These are phyloP conservation scores for Didymella pomorum DNA, from an alignment of 2,329 filamentous ascomycete species.

Conservation along the genomic window DNA sequence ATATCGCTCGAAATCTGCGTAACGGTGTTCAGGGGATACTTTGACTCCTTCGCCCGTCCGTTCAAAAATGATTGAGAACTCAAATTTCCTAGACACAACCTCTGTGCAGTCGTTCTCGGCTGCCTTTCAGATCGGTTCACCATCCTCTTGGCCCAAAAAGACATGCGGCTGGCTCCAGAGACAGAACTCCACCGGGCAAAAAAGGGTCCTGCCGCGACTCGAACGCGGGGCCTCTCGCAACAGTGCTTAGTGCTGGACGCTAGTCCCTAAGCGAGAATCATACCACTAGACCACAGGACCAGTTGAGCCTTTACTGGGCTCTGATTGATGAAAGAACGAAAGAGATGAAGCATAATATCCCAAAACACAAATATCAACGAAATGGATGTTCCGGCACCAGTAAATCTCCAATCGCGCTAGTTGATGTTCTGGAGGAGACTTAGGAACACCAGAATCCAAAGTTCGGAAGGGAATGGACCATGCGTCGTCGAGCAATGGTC, in stretches of 20 bases:
- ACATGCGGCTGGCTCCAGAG: not conserved
- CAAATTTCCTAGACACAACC: not conserved
- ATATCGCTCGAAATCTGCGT: not conserved
- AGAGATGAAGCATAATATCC: not conserved
- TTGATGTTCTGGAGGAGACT: not conserved
- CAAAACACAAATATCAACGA: not conserved
- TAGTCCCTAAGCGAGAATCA: constrained; percentile 3
- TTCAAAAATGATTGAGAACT: not conserved
- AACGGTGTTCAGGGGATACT: not conserved
- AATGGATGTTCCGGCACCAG: not conserved
- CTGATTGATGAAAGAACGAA: not conserved
- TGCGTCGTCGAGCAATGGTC: not conserved
- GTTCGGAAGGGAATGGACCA: not conserved
- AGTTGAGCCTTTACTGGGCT: not conserved
- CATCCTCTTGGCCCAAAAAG: not conserved
- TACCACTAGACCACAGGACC: constrained; percentile 11
- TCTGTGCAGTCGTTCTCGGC: not conserved
- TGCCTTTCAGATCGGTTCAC: not conserved
- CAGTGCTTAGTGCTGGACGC: not conserved
- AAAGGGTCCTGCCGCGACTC: constrained; percentile 3
- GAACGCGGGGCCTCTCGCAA: constrained; percentile 4
- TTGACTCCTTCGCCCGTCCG: not conserved
- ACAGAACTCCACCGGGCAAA: not conserved
- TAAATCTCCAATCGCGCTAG: not conserved
- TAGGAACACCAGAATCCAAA: not conserved